phyloP scores from a whole-genome alignment of 1,139 yeast genomes.

The Yamadazyma kanchanaburiensis region DNA sequence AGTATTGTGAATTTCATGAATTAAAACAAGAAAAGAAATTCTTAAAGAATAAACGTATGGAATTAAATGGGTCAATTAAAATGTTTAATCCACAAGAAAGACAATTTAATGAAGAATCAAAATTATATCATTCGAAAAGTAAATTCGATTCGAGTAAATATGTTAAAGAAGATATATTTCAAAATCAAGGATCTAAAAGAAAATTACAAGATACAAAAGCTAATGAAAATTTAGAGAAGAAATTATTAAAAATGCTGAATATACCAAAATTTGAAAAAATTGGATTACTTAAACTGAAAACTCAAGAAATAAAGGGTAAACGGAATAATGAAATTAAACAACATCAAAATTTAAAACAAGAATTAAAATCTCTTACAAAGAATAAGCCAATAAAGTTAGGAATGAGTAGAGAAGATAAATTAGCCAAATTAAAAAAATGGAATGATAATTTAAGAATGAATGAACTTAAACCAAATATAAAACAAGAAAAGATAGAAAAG shows the following conservation, averaged over 20 bases:
- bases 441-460: constrained; percentile 5
- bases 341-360: constrained; percentile 6
- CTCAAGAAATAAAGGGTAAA: constrained; percentile 2
- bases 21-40: constrained; percentile 12
- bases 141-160: constrained; percentile 23
- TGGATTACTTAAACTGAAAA: constrained; percentile 10
- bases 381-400: constrained; percentile 11
- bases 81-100: constrained; percentile 32
- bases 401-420: constrained; percentile 12
- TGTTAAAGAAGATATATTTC: constrained; percentile 45
- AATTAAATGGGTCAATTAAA: constrained; percentile 61
- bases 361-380: constrained; percentile 9
- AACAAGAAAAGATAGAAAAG: background rate
- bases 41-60: constrained; percentile 52
- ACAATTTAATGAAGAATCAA: constrained; percentile 26
- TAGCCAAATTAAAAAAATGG: constrained; percentile 12
- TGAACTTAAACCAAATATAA: constrained; percentile 1
- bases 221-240: constrained; percentile 31
- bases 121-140: constrained; percentile 13
- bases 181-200: constrained; percentile 30
- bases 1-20: constrained; percentile 15
- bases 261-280: constrained; percentile 10
- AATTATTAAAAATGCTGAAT: constrained; percentile 18
- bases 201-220: constrained; percentile 30
- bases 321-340: constrained; percentile 1